Conservation (phyloP, 23 red algal species). For the Gracilaria domingensis region DNA sequence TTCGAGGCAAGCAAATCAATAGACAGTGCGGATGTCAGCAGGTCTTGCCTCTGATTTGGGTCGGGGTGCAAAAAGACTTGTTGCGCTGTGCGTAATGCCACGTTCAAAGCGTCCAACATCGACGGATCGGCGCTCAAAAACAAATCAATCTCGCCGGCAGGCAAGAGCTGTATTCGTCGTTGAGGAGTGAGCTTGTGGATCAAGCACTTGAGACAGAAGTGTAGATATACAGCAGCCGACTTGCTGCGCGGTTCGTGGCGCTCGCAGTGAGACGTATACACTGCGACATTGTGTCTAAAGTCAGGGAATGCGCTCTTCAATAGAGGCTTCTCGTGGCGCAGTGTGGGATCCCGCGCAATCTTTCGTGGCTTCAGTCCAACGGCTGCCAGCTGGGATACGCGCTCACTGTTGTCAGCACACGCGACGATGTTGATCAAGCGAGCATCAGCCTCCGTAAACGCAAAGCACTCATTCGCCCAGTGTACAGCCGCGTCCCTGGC, state of each 20-base stretch:
- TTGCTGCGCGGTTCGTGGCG: conserved; percentile 5
- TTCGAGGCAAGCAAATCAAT: conserved; percentile 20
- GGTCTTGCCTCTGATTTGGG: neutral
- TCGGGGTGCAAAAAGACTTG: conserved; percentile 8
- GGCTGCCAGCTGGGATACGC: conserved; percentile 3
- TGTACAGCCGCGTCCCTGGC: conserved; percentile 64
- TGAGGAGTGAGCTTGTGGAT: neutral
- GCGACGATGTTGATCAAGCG: conserved; percentile 71
- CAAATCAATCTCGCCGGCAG: neutral
- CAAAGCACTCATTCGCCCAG: conserved; percentile 78
- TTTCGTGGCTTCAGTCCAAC: conserved; percentile 10
- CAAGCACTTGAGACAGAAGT: conserved; percentile 16
- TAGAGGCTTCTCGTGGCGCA: neutral
- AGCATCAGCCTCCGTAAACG: conserved; percentile 45
- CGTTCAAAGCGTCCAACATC: neutral
- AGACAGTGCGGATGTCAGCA: neutral
- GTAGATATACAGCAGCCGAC: neutral
- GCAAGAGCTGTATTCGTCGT: conserved; percentile 8
- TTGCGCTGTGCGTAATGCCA: neutral
- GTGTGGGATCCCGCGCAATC: neutral
- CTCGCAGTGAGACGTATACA: neutral
- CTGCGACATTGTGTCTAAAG: no score
- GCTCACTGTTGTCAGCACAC: conserved; percentile 15
- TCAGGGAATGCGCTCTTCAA: no score
- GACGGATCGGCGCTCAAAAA: neutral